Conservation (phyloP, 2,329 filamentous ascomycete species). For the Fusarium annulatum region DNA sequence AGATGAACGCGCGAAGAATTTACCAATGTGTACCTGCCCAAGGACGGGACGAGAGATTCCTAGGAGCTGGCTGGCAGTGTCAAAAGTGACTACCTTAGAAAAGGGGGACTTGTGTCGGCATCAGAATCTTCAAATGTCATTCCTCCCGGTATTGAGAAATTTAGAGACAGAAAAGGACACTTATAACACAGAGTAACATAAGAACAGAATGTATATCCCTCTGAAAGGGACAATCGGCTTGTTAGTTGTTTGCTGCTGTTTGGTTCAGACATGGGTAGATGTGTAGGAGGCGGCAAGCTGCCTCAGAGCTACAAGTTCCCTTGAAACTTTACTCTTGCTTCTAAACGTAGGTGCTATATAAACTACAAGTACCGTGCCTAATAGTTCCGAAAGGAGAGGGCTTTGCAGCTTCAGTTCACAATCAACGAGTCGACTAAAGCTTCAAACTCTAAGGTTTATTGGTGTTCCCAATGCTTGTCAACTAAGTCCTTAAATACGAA, state of each 20-base stretch:
- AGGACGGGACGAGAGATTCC: neutral
- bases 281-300: neutral
- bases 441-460: accelerated
- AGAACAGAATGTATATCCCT: accelerated
- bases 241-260: neutral
- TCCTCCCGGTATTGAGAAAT: neutral
- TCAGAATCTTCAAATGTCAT: accelerated
- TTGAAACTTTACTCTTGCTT: neutral
- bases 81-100: neutral
- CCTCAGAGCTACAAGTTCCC: neutral
- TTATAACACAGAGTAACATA: neutral
- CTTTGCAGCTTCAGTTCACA: no score
- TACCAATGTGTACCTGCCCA: accelerated
- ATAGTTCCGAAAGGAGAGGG: neutral
- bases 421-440: neutral
- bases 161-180: neutral
- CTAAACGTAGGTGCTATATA: neutral
- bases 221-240: accelerated
- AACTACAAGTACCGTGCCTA: neutral
- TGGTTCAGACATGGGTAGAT: neutral
- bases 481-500: no score
- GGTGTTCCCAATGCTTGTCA: neutral
- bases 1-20: neutral
- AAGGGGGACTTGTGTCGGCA: neutral
- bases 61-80: neutral